These are phyloP conservation scores for Paradendryphiella salina DNA, from an alignment of 2,329 filamentous ascomycete species.

Conservation along the genomic window DNA sequence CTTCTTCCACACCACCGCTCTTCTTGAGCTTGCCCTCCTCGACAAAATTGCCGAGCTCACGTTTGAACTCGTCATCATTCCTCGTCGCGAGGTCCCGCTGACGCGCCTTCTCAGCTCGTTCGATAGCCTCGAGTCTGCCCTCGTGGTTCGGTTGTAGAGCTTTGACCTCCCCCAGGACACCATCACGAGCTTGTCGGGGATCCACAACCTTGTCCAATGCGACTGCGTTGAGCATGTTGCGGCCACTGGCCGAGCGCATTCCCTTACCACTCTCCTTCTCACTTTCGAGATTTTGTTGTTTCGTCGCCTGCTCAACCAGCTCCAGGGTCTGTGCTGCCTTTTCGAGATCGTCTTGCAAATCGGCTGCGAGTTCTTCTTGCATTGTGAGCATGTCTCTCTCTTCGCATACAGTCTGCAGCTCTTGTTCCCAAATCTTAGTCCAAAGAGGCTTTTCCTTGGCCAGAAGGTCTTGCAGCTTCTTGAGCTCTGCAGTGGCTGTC, in stretches of 20 bases:
- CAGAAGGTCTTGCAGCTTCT: conserved; percentile 92
- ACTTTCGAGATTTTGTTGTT: conserved; percentile 85
- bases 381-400: conserved; percentile 92
- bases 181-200: conserved; percentile 83
- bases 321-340: conserved; percentile 93
- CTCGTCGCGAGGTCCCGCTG: conserved; percentile 85
- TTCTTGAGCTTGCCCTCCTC: conserved; percentile 92
- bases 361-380: conserved; percentile 91
- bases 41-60: conserved; percentile 83
- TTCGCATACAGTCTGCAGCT: conserved; percentile 92
- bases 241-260: conserved; percentile 55
- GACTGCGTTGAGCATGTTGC: conserved; percentile 41
- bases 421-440: conserved; percentile 99
- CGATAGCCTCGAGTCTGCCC: conserved; percentile 88
- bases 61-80: conserved; percentile 74
- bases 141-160: conserved; percentile 95
- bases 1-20: conserved; percentile 91
- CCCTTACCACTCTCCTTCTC: conserved; percentile 56
- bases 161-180: conserved; percentile 87
- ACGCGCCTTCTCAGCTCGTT: conserved; percentile 89
- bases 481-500: conserved; percentile 78
- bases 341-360: conserved; percentile 91
- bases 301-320: conserved; percentile 96
- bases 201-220: conserved; percentile 60
- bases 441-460: conserved; percentile 90